Evolutionary conservation across 192 early-diverging fungal species (phyloP).

Genomic region (Entomortierella chlamydospora): DNA sequence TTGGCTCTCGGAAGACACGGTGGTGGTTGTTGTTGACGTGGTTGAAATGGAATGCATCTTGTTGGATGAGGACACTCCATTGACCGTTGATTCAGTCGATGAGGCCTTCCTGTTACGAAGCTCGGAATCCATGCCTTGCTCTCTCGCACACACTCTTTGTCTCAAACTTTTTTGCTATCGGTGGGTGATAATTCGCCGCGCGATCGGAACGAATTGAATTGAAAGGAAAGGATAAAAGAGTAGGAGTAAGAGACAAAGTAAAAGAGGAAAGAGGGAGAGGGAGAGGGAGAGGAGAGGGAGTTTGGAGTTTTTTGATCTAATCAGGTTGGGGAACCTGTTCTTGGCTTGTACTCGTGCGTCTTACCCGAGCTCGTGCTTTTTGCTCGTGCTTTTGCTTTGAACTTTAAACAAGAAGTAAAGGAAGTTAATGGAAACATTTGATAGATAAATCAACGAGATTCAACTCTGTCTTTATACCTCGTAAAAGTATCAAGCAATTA

Average conservation of each 20-base stretch:
- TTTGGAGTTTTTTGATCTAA: neutral
- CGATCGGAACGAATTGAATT: neutral
- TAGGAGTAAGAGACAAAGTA: conserved; percentile 1
- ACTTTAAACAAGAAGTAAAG: neutral
- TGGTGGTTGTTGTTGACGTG: neutral
- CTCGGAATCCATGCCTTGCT: conserved; percentile 39
- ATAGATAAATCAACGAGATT: neutral
- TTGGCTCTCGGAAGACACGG: neutral
- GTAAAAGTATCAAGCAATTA: too few relatives aligned
- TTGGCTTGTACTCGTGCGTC: conserved; percentile 6
- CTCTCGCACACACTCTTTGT: neutral
- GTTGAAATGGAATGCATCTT: conserved; percentile 21
- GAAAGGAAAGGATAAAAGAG: conserved; percentile 7
- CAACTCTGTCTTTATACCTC: neutral
- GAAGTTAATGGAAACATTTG: conserved; percentile 4
- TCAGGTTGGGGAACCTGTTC: neutral
- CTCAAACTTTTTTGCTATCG: neutral
- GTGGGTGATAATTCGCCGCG: neutral
- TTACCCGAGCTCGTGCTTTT: conserved; percentile 6
- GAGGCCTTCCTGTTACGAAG: conserved; percentile 46
- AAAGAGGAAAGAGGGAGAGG: neutral
- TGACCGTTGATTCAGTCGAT: conserved; percentile 6
- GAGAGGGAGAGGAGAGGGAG: neutral
- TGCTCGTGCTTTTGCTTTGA: conserved; percentile 2
- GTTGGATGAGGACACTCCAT: conserved; percentile 47